A percentile compares a stretch with the other conserved stretches of the same genome.
Conservation (phyloP, 2,329 filamentous ascomycete species). For the Alternaria brassicicola region DNA sequence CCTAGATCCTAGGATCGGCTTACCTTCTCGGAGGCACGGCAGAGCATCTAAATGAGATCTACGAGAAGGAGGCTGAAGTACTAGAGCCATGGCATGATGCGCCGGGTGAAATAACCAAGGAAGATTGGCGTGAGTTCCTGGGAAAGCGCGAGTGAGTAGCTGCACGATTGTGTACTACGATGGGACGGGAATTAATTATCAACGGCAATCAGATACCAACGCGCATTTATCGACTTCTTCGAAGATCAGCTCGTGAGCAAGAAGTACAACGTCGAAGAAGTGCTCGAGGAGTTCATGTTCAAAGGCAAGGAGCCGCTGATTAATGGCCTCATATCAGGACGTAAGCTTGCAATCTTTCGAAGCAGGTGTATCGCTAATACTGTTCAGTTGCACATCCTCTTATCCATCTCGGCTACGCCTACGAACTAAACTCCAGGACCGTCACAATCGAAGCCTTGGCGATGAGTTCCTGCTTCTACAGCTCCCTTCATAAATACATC, state of each 20-base stretch:
- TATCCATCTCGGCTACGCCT: constrained; percentile 95
- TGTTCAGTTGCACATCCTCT: constrained; percentile 79
- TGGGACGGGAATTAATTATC: constrained; percentile 6
- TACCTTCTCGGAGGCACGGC: constrained; percentile 81
- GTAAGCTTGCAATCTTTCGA: constrained; percentile 59
- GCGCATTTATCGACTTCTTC: constrained; percentile 93
- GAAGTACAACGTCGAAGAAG: constrained; percentile 82
- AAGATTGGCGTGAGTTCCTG: constrained; percentile 86
- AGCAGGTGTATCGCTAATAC: constrained; percentile 13
- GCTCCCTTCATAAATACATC: constrained; percentile 64
- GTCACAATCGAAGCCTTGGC: constrained; percentile 87
- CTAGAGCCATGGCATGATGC: constrained; percentile 84
- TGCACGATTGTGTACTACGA: neutral
- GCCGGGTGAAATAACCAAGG: constrained; percentile 78
- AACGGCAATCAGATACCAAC: constrained; percentile 68
- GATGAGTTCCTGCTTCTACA: constrained; percentile 67
- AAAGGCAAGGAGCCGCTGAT: constrained; percentile 76
- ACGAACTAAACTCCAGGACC: constrained; percentile 83
- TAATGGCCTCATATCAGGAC: constrained; percentile 77
- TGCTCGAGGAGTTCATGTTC: constrained; percentile 79
- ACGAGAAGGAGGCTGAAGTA: constrained; percentile 73
- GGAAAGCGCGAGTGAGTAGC: constrained; percentile 68
- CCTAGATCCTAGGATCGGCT: constrained; percentile 75
- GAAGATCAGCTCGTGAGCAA: constrained; percentile 83
- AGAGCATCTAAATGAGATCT: constrained; percentile 77